Base-by-base conservation (phyloP, 176 grass and related monocot species). In the Oryza glumipatula region DNA sequence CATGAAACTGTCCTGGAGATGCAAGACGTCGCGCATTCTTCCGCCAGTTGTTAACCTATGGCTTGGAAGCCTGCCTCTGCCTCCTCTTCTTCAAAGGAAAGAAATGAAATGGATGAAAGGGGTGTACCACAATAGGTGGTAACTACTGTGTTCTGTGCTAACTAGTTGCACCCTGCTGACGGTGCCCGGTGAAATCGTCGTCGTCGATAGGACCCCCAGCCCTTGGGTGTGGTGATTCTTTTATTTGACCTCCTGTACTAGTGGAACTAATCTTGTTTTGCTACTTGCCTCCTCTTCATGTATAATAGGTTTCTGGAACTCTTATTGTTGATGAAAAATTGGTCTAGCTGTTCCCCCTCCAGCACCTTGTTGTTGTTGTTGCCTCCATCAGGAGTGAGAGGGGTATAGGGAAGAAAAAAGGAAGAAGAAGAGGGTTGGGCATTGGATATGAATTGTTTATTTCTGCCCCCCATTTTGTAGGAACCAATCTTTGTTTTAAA, bases 401-500 rank as follows among this genome's bases (percentile, higher is more conserved):
- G 78, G 77, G 35, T 87, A 87, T 84, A 88, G 85, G 81, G 82
- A 76, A 76, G 78, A 70, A 78, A 76, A 58, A 58, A 56, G 16
- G 6, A 81, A 73, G 67, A 67, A 58, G 74, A 41, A 41, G 39
- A 84, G 84, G 80, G 81, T 44, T 74, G 86, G 72, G 77, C 89
- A 46, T 77, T 73, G 83, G 65, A 82, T 79, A 77, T 67, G 78
- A 32, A 38, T 89, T 89, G 76, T 92, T 83, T 80, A 87, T 72
- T 81, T 89, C 65, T 80, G 80, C 41, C 68, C 85, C 89, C 90
- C 84, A 92, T 92, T 92, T 92, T 92, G 91, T 92, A 92, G 87
- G 63, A 86, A 86, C 48, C 45, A 54, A 76, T 72, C 84, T 83
- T 92, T 86, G 74, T 87, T 87, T 82, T 85, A 89, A 84, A 86